Evolutionary conservation across 352 stramenopile species (phyloP), one percentile per base, ranked within the genome.

Genomic region (Phytopythium cucurbitacearum): DNA sequence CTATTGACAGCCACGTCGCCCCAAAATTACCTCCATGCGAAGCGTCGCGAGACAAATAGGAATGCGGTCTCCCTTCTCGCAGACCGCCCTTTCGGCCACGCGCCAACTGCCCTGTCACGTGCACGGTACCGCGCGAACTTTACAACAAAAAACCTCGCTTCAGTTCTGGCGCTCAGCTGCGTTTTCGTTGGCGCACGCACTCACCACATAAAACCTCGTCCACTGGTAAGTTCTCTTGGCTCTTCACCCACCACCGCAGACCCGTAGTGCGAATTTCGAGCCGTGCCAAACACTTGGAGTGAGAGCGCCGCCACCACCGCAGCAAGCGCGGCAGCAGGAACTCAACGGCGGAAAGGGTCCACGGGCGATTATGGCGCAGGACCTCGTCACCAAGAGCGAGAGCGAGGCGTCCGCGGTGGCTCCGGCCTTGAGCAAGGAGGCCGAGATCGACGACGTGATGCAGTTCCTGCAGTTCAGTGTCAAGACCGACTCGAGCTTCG

Each of bases 401-500:
- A 3, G 7, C 21, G 3, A 28, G 15, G 8, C 15, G 2, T 4
- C 48, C 11, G 38, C 33, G 35, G 10, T 32, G 43, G 48, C 35
- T 10, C 13, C 28, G 15, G 49, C 54, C 21, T 53, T 54, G 5
- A 53, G 65, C 49, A 74, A 74, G 49, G 81, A 90, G 49, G 66
- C 72, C 35, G 80, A 94, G 66, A 90, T 95, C 53, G 85, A 90
- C 52, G 85, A 95, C 40, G 75, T 95, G 33, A 95, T 95, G 85
- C 73, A 89, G 45, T 95, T 92, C 56, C 63, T 95, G 57, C 72
- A 75, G 50, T 95, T 89, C 53, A 91, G 80, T 43, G 71, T 95
- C 57, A 93, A 95, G 73, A 48, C 62, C 4, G 75, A 62, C 58
- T 75, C 80, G 38, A 78, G 59, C 47, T 95, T 93, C 52, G 60